These are phyloP conservation scores for Penicillium lividum DNA, from an alignment of 495 filamentous ascomycete genomes.

Conservation along the genomic window DNA sequence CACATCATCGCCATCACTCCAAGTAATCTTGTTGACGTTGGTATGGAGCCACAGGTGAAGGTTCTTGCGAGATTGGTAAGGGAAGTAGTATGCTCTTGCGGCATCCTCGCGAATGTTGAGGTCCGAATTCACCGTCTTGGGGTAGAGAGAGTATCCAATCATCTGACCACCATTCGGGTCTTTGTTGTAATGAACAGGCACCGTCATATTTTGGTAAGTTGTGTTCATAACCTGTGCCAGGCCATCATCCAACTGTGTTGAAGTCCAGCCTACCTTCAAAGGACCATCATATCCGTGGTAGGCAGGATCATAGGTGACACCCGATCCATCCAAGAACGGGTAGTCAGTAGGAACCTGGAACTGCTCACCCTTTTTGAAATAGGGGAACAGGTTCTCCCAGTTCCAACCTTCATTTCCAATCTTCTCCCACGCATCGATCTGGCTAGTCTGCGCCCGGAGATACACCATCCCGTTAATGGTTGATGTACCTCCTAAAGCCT, in stretches of 20 bases:
- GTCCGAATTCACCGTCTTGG: constrained; percentile 23
- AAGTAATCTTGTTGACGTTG: constrained; percentile 26
- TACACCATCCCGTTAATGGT: constrained; percentile 50
- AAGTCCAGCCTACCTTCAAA: constrained; percentile 29
- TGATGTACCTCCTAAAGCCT: constrained; percentile 54
- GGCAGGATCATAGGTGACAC: constrained; percentile 24
- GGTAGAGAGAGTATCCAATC: constrained; percentile 24
- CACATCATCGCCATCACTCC: constrained; percentile 14
- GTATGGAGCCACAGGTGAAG: constrained; percentile 27
- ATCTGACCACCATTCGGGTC: constrained; percentile 28
- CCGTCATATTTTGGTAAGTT: constrained; percentile 23
- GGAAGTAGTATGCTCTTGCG: constrained; percentile 27
- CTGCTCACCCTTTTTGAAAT: constrained; percentile 29
- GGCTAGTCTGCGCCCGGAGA: constrained; percentile 24
- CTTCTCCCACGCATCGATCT: constrained; percentile 31
- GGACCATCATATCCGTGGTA: constrained; percentile 27
- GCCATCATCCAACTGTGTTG: constrained; percentile 22
- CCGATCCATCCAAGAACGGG: constrained; percentile 22
- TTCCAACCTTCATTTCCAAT: constrained; percentile 35
- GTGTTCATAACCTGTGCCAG: constrained; percentile 24
- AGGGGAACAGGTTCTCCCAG: constrained; percentile 33
- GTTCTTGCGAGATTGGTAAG: constrained; percentile 24
- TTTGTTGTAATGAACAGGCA: constrained; percentile 22
- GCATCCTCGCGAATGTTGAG: constrained; percentile 30
- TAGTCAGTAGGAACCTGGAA: constrained; percentile 22